Conservation (phyloP, 768 basidiomycete species). For the Psilocybe subaeruginosa region DNA sequence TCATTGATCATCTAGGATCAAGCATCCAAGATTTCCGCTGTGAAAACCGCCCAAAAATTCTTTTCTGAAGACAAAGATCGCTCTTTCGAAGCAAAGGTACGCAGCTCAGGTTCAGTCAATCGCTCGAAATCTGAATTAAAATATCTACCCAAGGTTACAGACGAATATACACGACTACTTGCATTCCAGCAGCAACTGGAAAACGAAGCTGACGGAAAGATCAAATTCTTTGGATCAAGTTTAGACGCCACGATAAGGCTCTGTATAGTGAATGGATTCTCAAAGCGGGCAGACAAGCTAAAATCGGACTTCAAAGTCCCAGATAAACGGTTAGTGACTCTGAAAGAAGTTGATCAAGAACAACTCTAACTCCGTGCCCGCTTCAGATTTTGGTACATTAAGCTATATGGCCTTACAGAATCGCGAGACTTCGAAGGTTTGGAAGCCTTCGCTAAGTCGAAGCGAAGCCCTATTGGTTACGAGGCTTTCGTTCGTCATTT, state of each 20-base stretch:
- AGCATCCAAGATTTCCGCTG: conserved; percentile 64
- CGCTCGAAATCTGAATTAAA: not conserved
- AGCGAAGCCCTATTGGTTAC: conserved; percentile 93
- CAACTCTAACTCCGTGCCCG: not conserved
- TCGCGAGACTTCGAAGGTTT: conserved; percentile 84
- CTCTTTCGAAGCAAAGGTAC: conserved; percentile 87
- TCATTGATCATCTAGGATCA: conserved; percentile 57
- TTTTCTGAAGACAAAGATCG: conserved; percentile 95
- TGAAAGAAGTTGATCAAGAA: not conserved
- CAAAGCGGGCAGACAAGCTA: conserved; percentile 88
- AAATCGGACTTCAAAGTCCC: conserved; percentile 91
- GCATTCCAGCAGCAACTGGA: conserved; percentile 85
- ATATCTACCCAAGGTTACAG: conserved; percentile 71
- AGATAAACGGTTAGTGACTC: conserved; percentile 80
- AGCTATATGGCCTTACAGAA: conserved; percentile 81
- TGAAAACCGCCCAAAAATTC: conserved; percentile 88
- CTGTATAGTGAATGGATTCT: conserved; percentile 77
- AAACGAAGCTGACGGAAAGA: conserved; percentile 78
- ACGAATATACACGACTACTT: conserved; percentile 81
- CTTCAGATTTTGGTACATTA: conserved; percentile 90
- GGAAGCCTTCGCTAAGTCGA: conserved; percentile 84
- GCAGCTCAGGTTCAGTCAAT: not conserved
- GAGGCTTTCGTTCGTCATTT: conserved; percentile 87
- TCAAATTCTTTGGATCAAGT: conserved; percentile 80
- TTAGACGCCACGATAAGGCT: conserved; percentile 85